Base-by-base conservation (phyloP, 495 filamentous ascomycete species). In the Aspergillus biplanus region DNA sequence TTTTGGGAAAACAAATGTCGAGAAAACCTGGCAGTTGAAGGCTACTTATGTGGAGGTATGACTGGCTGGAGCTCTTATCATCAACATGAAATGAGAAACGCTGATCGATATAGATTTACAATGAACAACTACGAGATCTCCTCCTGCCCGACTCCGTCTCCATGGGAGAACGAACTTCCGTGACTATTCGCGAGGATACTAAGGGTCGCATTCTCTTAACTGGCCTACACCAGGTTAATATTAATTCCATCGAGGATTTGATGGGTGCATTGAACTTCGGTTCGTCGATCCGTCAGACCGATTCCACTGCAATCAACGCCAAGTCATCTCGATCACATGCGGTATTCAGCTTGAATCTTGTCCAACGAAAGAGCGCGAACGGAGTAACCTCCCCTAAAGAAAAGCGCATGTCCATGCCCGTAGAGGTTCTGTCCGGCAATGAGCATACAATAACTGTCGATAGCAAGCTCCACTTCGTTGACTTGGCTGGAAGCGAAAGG, bases 251-350 rank as follows among this genome's bases (percentile, higher is more conserved):
- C 16, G 93, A 97, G 12, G 95, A 99, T 74, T 80, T 99, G 37
- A 84, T 99, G 72, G 86, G 86, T 61, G 92, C 90, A 31, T 78
- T 99, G 55, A 95, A 92, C 74, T 92, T 93, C 69, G 95, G 95
- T 33, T 99, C 95, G 2, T 86, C 90, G 11, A 96, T 99, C 69
- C 88, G 95, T 48, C 95, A 99, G 73, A 99, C 95, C 3, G 95
- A 99, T 76, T 92, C 95, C n/a, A 99, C 95, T 11, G 95, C 96
- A 1, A 94, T 99, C 67, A 99, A 99, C 75, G 95, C 94, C 44
- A 92, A 96, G 68, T 98, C 96, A 3, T 99, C 95, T n/a, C 92
- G 95, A 62, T 99, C 95, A 15, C 95, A 99, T 72, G 95, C 95
- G 18, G 94, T 99, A 6, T 98, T 99, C 75, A 97, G 91, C 74